Evolutionary conservation across 768 basidiomycete genomes (phyloP).

Genomic region (Pisolithus sp.): DNA sequence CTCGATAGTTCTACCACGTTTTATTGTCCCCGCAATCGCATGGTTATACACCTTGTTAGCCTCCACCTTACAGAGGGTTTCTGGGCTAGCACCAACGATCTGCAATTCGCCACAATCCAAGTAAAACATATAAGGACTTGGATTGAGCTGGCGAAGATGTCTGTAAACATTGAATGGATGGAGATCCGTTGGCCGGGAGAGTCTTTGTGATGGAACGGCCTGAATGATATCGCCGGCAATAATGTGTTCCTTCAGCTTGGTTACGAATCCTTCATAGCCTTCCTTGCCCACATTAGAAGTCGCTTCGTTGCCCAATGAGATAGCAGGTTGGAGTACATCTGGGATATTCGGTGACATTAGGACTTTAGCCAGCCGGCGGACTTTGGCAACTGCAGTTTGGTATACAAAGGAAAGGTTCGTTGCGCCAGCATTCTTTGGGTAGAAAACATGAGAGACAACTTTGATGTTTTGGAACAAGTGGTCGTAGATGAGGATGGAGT

Average conservation of each 20-base stretch:
- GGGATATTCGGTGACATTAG: slow-evolving; percentile 48
- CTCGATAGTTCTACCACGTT: slow-evolving; percentile 77
- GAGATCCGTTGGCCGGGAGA: slow-evolving; percentile 76
- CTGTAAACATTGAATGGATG: slow-evolving; percentile 98
- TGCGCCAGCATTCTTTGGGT: slow-evolving; percentile 60
- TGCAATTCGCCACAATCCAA: slow-evolving; percentile 90
- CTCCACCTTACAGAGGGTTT: slow-evolving; percentile 95
- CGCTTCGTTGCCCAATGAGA: slow-evolving; percentile 57
- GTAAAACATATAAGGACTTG: slow-evolving; percentile 99
- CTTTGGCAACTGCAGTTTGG: slow-evolving; percentile 77
- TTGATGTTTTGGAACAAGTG: slow-evolving; percentile 94
- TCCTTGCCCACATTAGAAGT: slow-evolving; percentile 89
- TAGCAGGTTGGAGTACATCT: slow-evolving; percentile 61
- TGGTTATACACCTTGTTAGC: slow-evolving; percentile 92
- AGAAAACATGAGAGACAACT: slow-evolving; percentile 93
- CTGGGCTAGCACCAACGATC: slow-evolving; percentile 96
- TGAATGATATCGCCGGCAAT: slow-evolving; percentile 97
- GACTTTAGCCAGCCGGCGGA: slow-evolving; percentile 70
- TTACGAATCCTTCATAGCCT: slow-evolving; percentile 90
- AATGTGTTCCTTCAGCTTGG: slow-evolving; percentile 88
- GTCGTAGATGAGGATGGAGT: slow-evolving; percentile 93
- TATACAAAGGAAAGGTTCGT: slow-evolving; percentile 80
- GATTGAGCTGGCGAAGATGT: slow-evolving; percentile 89
- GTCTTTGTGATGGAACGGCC: slow-evolving; percentile 92
- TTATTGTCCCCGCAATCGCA: slow-evolving; percentile 94